Base-by-base conservation (phyloP, 2,329 filamentous ascomycete genomes). In the Ramichloridium luteum region DNA sequence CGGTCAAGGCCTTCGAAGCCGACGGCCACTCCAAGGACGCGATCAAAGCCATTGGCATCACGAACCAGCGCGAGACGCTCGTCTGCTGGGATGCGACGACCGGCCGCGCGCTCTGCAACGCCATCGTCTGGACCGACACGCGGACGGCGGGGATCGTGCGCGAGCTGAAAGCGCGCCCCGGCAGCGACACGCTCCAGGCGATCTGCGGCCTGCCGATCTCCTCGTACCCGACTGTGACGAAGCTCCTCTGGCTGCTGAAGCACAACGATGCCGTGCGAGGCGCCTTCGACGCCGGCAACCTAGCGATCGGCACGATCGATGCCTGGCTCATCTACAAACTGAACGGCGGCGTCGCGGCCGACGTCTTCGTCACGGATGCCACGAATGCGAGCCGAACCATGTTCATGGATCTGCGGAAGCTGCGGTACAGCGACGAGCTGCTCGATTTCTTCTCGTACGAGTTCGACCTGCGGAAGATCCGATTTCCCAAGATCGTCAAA, bases 351-450 rank as follows among this genome's bases (percentile, higher is more conserved):
- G 66, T 63, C 17, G 40, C 13, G 31, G 72, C 68, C 31, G 70
- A 77, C 34, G 58, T 85, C 26, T 77, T 82, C 51, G 82, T 93
- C 36, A 90, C 85, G 0, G 85, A 93, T 55, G 74, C 78, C 28
- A 84, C 81, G 38, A 93, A 93, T 54, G 85, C 85, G 13, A 88
- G 80, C 32, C 68, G 85, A 50, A 93, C 85, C 38, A 92, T 93
- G 84, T 90, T 93, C 58, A 86, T 93, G 78, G 84, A 93, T 59
- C 67, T 93, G 32, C 69, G 75, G 46, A 86, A 77, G 8, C 67
- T 84, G 37, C 57, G 85, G 47, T 93, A 93, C 57, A 82, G 88
- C 53, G 74, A 84, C 35, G 67, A 67, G 25, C 68, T 93, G 15
- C 62, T 93, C 15, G 61, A 73, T 14, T 93, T 92, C 61, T 93